Base-by-base conservation (phyloP, 176 grass and related monocot species). In the Raddia guianensis region DNA sequence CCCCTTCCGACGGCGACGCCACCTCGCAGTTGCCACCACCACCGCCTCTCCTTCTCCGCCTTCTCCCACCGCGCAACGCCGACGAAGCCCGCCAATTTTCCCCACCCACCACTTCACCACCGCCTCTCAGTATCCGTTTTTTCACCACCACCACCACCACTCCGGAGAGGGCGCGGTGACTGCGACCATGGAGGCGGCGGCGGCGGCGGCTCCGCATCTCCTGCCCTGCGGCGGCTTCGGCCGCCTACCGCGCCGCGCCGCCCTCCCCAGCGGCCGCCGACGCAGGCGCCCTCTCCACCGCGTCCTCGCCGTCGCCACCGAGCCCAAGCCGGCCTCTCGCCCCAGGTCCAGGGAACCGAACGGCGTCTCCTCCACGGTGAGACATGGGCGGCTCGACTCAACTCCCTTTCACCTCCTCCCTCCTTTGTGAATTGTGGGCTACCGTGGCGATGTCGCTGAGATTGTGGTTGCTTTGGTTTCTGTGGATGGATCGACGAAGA, bases 241-340 rank as follows among this genome's bases (percentile, higher is more conserved):
- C 82, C 77, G 87, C 77, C 45, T 63, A 27, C 53, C 89, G 79
- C 59, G 69, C 44, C 18, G 34, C 27, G 34, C 82, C 53, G 47
- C 80, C 16, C 68, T 79, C 12, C 55, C 66, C 58, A 62, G 82
- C 13, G 77, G 60, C 77, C 73, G 70, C 27, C 43, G 37, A 49
- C 35, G 34, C 21, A 60, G 48, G 32, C 75, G 75, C 16, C 72
- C 69, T 12, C 33, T 59, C 12, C 40, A 44, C 66, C 83, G 86
- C 19, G 85, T 98, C 58, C 75, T 88, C 66, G 95, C 95, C 48
- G 88, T 92, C 64, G 90, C 86, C 66, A 91, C 95, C 12, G 88
- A 92, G 49, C 80, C 92, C 18, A 90, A 61, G 80, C 80, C 86
- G 5, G 74, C 73, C 14, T 33, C 87, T 14, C 54, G 12, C 63